Evolutionary conservation across 2,329 filamentous ascomycete species (phyloP).

Genomic region (Apiospora rasikravindrae): DNA sequence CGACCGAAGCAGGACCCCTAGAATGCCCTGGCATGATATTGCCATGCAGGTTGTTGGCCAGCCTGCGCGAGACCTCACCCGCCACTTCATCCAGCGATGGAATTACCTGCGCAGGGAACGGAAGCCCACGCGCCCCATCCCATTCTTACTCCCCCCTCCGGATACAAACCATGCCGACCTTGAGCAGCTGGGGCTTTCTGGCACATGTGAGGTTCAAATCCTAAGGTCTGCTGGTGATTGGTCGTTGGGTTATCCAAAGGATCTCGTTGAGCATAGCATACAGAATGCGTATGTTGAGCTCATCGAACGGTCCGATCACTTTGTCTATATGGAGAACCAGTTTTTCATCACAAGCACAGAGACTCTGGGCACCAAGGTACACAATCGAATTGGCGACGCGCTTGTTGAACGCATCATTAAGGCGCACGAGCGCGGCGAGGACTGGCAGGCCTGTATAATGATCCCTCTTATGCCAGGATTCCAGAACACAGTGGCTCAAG

Average conservation of each 20-base stretch:
- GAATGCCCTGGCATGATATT: constrained; percentile 99
- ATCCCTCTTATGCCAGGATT: constrained; percentile 99
- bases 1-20: constrained; percentile 81
- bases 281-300: constrained; percentile 94
- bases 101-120: constrained; percentile 94
- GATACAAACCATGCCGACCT: constrained; percentile 88
- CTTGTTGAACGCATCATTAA: constrained; percentile 89
- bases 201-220: constrained; percentile 96
- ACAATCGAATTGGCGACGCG: constrained; percentile 93
- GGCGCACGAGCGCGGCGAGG: constrained; percentile 81
- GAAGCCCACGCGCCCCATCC: constrained; percentile 90
- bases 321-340: constrained; percentile 98
- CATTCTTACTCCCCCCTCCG: constrained; percentile 89
- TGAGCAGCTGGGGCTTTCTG: constrained; percentile 84
- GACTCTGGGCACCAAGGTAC: constrained; percentile 83
- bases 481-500: constrained; percentile 92
- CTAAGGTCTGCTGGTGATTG: constrained; percentile 87
- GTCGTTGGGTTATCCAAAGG: constrained; percentile 79
- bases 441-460: constrained; percentile 88
- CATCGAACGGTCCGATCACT: constrained; percentile 94
- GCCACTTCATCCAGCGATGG: constrained; percentile 98
- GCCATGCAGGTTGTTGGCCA: constrained; percentile 98
- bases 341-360: constrained; percentile 96
- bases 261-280: constrained; percentile 90
- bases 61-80: constrained; percentile 88